Base-by-base conservation (phyloP, 805 yeast species). In the Komagataella pseudopastoris region DNA sequence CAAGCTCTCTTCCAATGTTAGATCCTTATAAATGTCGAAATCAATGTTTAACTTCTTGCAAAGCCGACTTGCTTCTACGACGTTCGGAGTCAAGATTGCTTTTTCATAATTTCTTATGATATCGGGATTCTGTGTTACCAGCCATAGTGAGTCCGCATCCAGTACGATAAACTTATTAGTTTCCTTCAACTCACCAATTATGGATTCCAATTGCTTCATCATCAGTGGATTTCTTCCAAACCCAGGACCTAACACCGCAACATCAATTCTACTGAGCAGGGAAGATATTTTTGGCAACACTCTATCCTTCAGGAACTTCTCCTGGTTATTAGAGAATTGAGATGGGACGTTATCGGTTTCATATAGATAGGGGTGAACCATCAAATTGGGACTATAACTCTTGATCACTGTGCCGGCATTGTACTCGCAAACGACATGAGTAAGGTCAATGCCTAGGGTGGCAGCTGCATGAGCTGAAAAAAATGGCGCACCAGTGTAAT, bases 401-500 rank as follows among this genome's bases (percentile, higher is more conserved):
- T 91, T 91, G 60, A 91, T 88, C 6, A 88, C 83, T 0, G 83
- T 68, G 0, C 87, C 90, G 0, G 97, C 97, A 30, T 70, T 67
- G 50, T 69, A 65, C 57, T 88, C 95, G 68, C 98, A 93, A n/a
- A 93, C 74, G 7, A 91, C 75, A 65, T 91, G 98, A 44, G 91
- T 77, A 69, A 93, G 71, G 63, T 91, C 99, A 51, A 89, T 83
- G 0, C 99, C 99, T 49, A 84, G 74, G 44, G 85, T 67, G 2
- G 95, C 86, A 1, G 95, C 79, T 1, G 96, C 85, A 63, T 85
- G 84, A 4, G 95, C 85, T 43, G 95, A 77, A 64, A 93, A 93
- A 65, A 74, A 93, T 1, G 98, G 98, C 0, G 99, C 99, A 0
- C 99, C 99, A 0, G 97, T 90, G 63, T 89, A 91, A 73, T 91